phyloP scores from a whole-genome alignment of 768 basidiomycete genomes.

The Kwoniella dejecticola region DNA sequence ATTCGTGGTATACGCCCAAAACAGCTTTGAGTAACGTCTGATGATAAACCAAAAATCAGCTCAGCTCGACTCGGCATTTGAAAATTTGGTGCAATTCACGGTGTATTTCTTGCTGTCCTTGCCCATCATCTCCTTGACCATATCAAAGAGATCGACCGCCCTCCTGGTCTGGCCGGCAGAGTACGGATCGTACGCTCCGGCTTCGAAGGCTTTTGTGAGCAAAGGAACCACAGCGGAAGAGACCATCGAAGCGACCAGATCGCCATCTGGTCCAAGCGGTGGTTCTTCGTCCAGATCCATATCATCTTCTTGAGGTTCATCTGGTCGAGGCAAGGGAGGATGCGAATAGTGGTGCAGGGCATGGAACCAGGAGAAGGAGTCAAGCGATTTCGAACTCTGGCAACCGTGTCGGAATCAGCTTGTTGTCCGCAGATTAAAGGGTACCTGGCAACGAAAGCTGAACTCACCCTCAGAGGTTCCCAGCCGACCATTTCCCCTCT shows the following conservation, averaged over 20 bases:
- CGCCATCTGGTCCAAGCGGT: conserved; percentile 77
- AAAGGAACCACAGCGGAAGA: conserved; percentile 78
- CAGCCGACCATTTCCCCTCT: conserved; percentile 81
- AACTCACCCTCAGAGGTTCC: conserved; percentile 77
- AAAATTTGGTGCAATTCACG: conserved; percentile 56
- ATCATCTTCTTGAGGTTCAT: conserved; percentile 48
- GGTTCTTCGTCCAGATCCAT: conserved; percentile 60
- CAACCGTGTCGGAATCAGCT: not conserved
- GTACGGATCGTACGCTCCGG: conserved; percentile 81
- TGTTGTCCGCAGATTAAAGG: not conserved
- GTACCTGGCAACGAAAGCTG: not conserved
- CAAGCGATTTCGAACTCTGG: conserved; percentile 57
- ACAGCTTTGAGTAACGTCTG: conserved; percentile 63
- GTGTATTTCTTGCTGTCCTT: conserved; percentile 58
- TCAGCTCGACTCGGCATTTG: too few relatives aligned
- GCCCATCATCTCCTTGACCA: conserved; percentile 75
- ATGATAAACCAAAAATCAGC: too few relatives aligned
- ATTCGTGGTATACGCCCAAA: conserved; percentile 61
- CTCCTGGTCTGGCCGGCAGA: conserved; percentile 66
- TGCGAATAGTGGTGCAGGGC: conserved; percentile 73
- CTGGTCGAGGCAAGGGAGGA: conserved; percentile 1
- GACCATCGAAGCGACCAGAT: conserved; percentile 83
- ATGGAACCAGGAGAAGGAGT: conserved; percentile 81
- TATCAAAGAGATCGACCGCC: conserved; percentile 73
- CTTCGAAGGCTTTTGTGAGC: conserved; percentile 70